phyloP scores from a whole-genome alignment of 169 alveolate genomes.

The Perkinsus marinus region DNA sequence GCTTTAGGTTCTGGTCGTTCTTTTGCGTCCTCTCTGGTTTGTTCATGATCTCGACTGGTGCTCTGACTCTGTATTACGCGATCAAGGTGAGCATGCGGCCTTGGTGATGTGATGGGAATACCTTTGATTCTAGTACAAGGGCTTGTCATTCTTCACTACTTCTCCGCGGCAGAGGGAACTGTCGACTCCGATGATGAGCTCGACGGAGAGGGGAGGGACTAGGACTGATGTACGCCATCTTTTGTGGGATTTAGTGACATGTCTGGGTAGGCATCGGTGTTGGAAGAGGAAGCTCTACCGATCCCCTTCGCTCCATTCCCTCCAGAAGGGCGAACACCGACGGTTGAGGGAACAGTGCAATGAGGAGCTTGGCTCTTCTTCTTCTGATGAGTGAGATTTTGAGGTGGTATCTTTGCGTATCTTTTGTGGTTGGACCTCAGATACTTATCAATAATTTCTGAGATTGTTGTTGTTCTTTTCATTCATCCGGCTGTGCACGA shows the following conservation, averaged over 20 bases:
- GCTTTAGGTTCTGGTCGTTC: neutral
- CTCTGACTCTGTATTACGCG: neutral
- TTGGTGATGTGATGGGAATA: too few species aligned
- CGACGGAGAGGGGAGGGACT: too few species aligned
- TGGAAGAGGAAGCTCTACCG: neutral
- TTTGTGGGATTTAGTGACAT: too few species aligned
- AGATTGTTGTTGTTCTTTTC: neutral
- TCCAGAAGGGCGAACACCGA: neutral
- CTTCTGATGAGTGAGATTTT: neutral
- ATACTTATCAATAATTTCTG: neutral
- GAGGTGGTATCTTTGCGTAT: neutral
- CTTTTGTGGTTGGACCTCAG: neutral
- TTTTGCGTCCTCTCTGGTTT: neutral
- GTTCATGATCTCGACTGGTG: neutral
- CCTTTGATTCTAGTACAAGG: neutral
- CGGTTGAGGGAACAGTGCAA: neutral
- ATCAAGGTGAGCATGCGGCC: neutral
- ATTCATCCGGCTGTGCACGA: neutral
- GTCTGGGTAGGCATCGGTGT: neutral
- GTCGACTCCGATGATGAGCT: neutral
- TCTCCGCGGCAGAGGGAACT: neutral
- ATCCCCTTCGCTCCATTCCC: neutral
- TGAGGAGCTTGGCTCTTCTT: neutral
- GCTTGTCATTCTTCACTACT: neutral
- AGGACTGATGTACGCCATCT: too few species aligned